phyloP scores from a whole-genome alignment of 2,329 filamentous ascomycete genomes.

The Phyllosticta citribraziliensis region DNA sequence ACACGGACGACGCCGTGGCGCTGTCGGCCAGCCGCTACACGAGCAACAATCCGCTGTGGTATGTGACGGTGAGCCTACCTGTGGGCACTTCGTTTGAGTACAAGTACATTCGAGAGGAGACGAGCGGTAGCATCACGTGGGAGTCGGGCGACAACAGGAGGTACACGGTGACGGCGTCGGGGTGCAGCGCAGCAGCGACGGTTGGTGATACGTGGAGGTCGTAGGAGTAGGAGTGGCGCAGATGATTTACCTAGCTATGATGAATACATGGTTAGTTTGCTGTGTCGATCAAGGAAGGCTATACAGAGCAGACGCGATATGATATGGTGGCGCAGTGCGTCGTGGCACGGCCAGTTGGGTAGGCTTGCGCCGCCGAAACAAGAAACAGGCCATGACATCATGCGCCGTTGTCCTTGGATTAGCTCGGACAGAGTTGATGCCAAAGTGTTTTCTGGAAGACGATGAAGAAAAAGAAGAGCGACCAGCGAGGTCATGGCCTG shows the following conservation, averaged over 20 bases:
- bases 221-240: neutral
- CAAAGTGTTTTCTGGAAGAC: neutral
- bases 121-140: constrained; percentile 36
- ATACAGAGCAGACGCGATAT: neutral
- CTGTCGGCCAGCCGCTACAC: constrained; percentile 37
- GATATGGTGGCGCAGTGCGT: neutral
- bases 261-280: too few species aligned
- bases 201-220: constrained; percentile 19
- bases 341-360: neutral
- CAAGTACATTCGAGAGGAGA: constrained; percentile 37
- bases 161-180: constrained; percentile 21
- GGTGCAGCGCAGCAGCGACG: constrained; percentile 12
- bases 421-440: neutral
- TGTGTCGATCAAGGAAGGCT: neutral
- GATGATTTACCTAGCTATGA: too few species aligned
- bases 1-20: constrained; percentile 29
- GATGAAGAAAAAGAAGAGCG: neutral
- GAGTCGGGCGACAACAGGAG: constrained; percentile 35
- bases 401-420: neutral
- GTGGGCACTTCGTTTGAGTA: constrained; percentile 37
- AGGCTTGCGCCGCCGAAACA: neutral
- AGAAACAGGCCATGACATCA: neutral
- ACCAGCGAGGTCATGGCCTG: neutral
- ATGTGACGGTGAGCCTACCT: constrained; percentile 29
- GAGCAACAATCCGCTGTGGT: constrained; percentile 35